phyloP scores from a whole-genome alignment of 2,329 filamentous ascomycete species.

The Trichoderma pleuroti region DNA sequence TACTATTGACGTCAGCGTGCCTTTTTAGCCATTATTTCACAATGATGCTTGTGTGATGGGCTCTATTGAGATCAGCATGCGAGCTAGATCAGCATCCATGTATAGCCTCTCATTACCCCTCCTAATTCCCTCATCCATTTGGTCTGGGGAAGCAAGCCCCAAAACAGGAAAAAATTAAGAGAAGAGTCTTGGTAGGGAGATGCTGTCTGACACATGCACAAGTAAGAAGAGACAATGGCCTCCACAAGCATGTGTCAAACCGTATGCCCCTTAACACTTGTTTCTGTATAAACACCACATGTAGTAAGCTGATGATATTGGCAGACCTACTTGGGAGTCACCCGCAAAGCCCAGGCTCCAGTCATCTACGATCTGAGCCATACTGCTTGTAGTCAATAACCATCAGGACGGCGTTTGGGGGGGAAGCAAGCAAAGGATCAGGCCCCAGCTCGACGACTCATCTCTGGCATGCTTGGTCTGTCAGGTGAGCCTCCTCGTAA shows the following conservation, averaged over 20 bases:
- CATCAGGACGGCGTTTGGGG: not conserved
- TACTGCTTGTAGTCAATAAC: not conserved
- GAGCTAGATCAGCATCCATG: not conserved
- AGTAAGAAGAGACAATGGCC: not conserved
- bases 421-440: not conserved
- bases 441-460: constrained; percentile 2
- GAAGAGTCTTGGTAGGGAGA: not conserved
- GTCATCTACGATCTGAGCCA: not conserved
- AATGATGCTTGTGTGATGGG: not conserved
- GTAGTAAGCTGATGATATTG: not conserved
- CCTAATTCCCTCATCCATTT: not conserved
- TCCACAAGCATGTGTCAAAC: not conserved
- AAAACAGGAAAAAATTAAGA: not conserved
- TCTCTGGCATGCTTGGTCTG: constrained; percentile 16
- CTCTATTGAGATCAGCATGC: not conserved
- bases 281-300: not conserved
- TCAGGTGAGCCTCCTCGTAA: constrained; percentile 9
- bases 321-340: not conserved
- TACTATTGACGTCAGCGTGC: not conserved
- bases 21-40: not conserved
- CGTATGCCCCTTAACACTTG: not conserved
- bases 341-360: not conserved
- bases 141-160: not conserved
- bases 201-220: not conserved
- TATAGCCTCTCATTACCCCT: not conserved